Conservation (phyloP, 495 filamentous ascomycete genomes). For the Acidiella bohemica region DNA sequence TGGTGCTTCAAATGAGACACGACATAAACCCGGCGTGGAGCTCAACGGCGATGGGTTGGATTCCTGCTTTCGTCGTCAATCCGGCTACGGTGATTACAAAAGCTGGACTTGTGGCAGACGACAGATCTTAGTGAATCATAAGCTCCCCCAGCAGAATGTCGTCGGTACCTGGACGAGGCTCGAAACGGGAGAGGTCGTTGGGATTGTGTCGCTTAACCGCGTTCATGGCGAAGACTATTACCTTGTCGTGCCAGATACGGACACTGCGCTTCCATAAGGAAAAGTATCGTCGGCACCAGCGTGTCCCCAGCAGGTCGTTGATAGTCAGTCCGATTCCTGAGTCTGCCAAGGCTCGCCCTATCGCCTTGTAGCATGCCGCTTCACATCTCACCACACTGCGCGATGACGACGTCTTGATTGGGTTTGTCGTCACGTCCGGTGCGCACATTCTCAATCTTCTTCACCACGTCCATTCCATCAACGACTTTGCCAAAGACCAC, state of each 20-base stretch:
- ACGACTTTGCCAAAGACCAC: slow-evolving; percentile 90
- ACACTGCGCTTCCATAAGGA: too few relatives aligned
- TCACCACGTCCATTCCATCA: slow-evolving; percentile 77
- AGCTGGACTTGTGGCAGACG: slow-evolving; percentile 47
- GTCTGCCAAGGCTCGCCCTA: too few relatives aligned
- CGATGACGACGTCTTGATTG: slow-evolving; percentile 69
- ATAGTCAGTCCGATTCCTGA: too few relatives aligned
- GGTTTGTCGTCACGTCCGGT: slow-evolving; percentile 64
- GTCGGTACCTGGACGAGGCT: slow-evolving; percentile 53
- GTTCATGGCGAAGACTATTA: slow-evolving; percentile 54
- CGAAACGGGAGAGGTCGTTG: slow-evolving; percentile 44
- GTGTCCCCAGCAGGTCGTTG: too few relatives aligned
- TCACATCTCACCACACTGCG: slow-evolving; percentile 59
- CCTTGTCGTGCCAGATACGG: slow-evolving; percentile 22
- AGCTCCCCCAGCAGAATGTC: slow-evolving; percentile 12
- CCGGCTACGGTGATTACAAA: slow-evolving; percentile 61
- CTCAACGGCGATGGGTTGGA: slow-evolving; percentile 32
- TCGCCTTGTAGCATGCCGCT: neutral
- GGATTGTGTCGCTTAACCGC: slow-evolving; percentile 47
- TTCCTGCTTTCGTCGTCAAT: slow-evolving; percentile 58
- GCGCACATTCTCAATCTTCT: slow-evolving; percentile 79
- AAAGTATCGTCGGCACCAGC: too few relatives aligned
- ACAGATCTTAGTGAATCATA: slow-evolving; percentile 40
- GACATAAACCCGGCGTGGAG: slow-evolving; percentile 19
- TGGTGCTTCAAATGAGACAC: slow-evolving; percentile 43